Base-by-base conservation (phyloP, 2,329 filamentous ascomycete genomes). In the Sporothrix humicola region DNA sequence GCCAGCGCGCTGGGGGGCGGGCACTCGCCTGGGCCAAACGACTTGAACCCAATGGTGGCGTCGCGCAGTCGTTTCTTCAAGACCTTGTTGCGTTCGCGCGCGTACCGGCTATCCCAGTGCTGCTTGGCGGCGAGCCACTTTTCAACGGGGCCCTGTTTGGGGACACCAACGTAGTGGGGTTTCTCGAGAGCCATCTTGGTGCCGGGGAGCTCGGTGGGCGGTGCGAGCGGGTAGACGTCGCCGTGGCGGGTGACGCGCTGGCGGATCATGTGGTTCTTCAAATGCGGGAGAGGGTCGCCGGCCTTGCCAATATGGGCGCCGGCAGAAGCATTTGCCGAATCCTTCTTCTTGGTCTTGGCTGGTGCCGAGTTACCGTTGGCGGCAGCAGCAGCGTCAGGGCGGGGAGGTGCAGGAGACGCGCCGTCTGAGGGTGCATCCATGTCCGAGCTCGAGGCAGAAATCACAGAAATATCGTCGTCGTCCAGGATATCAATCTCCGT, bases 201-300 rank as follows among this genome's bases (percentile, higher is more conserved):
- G 76, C 77, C 92, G 0, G 88, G 85, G 0, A 97, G 85, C 3
- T 93, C 88, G 0, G 86, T 83, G 23, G 89, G 86, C 0, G 90
- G 85, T 0, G 89, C 86, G 5, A 99, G 85, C 0, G 89, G 87
- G 74, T 91, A 90, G 26, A 95, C 90, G 13, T 87, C 86, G 5
- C 96, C 96, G 79, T 95, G 90, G 1, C 92, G 87, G 75, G 93
- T 92, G 23, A 98, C 91, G 42, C 92, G 87, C 80, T 99, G 94
- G 9, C 96, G 91, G 75, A 99, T 95, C 95, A 98, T 98, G 80
- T 97, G 91, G 74, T 92, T 86, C 71, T 89, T 87, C 81, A 98
- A 98, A 0, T 87, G 83, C 0, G 94, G 95, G 0, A 98, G 83
- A 3, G 93, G 88, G 78, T 97, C 94, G 0, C 95, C 95, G 2